Conservation (phyloP, 2,329 filamentous ascomycete species). For the Diaporthe sp. region DNA sequence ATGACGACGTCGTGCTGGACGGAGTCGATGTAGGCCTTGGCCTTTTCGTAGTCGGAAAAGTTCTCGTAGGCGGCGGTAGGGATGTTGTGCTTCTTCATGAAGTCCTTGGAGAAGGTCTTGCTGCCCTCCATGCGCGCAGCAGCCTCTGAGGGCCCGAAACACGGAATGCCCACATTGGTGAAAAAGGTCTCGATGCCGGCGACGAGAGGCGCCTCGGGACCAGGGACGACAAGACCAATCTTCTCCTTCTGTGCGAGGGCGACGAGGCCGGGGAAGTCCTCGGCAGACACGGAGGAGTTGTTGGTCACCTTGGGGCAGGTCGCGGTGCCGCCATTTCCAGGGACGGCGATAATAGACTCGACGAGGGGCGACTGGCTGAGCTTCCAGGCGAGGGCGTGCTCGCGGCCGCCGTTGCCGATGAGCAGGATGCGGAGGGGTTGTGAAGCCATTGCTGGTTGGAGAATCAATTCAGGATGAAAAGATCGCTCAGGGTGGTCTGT, state of each 20-base stretch:
- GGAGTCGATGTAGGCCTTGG: slow-evolving; percentile 79
- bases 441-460: slow-evolving; percentile 32
- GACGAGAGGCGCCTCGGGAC: slow-evolving; percentile 93
- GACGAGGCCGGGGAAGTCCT: slow-evolving; percentile 84
- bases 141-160: slow-evolving; percentile 87
- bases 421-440: slow-evolving; percentile 78
- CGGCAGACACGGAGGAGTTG: slow-evolving; percentile 73
- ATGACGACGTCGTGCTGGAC: slow-evolving; percentile 85
- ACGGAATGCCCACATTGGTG: slow-evolving; percentile 77
- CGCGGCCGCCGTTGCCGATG: slow-evolving; percentile 92
- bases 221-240: slow-evolving; percentile 88
- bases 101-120: slow-evolving; percentile 98
- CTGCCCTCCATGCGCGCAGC: slow-evolving; percentile 94
- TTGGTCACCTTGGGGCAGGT: slow-evolving; percentile 80
- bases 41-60: slow-evolving; percentile 82
- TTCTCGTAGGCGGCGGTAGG: slow-evolving; percentile 93
- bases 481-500: neutral
- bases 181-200: slow-evolving; percentile 91
- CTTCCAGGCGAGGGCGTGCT: slow-evolving; percentile 96
- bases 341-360: slow-evolving; percentile 77
- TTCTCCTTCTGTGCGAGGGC: slow-evolving; percentile 78
- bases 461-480: slow-evolving; percentile 10
- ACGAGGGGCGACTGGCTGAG: slow-evolving; percentile 85
- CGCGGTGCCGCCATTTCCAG: slow-evolving; percentile 90
- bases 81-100: slow-evolving; percentile 92